phyloP scores from a whole-genome alignment of 2,329 filamentous ascomycete species.

The Aureobasidium sp. region DNA sequence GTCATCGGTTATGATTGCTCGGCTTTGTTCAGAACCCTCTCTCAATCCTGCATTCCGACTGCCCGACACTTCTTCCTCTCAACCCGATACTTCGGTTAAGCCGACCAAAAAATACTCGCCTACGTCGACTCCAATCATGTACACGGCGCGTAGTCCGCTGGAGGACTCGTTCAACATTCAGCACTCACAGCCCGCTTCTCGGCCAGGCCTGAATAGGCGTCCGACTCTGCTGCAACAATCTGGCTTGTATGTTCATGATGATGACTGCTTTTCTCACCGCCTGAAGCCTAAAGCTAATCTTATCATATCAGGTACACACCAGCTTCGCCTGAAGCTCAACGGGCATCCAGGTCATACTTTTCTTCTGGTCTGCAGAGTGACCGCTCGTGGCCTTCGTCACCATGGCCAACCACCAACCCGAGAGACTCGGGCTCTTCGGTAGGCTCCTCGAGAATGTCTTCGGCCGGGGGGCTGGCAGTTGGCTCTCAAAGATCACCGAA shows the following conservation, averaged over 20 bases:
- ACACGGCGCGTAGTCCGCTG: not conserved
- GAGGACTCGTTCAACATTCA: conserved; percentile 6
- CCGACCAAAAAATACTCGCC: conserved; percentile 17
- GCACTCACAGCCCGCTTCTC: conserved; percentile 1
- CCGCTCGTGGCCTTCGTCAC: conserved; percentile 5
- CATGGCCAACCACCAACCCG: conserved; percentile 1
- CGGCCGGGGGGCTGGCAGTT: conserved; percentile 1
- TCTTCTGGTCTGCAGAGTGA: not conserved
- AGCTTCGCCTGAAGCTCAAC: not conserved
- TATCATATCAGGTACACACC: conserved; percentile 13
- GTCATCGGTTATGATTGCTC: conserved; percentile 16
- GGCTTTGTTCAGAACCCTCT: conserved; percentile 13
- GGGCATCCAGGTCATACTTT: conserved; percentile 4
- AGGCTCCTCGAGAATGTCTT: conserved; percentile 6
- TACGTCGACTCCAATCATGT: conserved; percentile 17
- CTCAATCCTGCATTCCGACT: conserved; percentile 15
- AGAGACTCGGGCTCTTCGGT: conserved; percentile 12
- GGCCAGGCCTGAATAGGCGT: not conserved
- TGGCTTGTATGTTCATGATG: not conserved
- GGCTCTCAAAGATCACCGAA: conserved; percentile 8
- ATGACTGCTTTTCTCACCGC: not conserved
- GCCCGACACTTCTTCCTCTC: conserved; percentile 69
- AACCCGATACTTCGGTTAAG: conserved; percentile 50
- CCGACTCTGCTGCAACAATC: conserved; percentile 9
- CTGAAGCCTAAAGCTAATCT: not conserved